phyloP scores from a whole-genome alignment of 306 rosid species.

The Inga oerstediana region DNA sequence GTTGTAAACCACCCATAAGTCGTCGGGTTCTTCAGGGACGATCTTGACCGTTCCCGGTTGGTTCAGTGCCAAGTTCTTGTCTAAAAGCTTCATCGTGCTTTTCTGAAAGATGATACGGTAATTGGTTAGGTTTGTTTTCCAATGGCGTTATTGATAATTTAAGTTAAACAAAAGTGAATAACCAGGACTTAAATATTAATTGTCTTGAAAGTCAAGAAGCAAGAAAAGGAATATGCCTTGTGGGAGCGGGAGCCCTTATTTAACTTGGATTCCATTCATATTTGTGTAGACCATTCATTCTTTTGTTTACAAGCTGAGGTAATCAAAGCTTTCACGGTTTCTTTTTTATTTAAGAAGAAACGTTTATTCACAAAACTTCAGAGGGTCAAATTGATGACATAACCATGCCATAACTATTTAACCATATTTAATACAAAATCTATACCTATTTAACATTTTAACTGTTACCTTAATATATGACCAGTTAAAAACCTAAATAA shows the following conservation, averaged over 20 bases:
- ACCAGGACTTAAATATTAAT: background rate
- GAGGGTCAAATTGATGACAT: background rate
- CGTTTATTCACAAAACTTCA: background rate
- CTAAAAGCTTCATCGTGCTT: conserved; percentile 35
- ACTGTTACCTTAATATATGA: too few species aligned
- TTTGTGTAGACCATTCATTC: conserved; percentile 12
- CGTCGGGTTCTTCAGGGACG: conserved; percentile 42
- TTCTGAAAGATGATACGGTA: background rate
- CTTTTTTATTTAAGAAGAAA: background rate
- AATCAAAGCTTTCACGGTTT: background rate
- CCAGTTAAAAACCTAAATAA: too few species aligned
- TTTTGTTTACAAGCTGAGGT: conserved; percentile 26
- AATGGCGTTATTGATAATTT: background rate
- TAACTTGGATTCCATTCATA: conserved; percentile 5
- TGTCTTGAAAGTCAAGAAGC: background rate
- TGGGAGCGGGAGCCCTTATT: background rate
- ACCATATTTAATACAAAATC: too few species aligned
- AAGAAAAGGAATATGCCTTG: background rate
- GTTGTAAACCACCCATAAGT: conserved; percentile 45
- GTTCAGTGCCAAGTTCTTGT: conserved; percentile 31
- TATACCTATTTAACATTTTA: too few species aligned
- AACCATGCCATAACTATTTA: too few species aligned
- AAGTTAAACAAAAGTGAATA: background rate
- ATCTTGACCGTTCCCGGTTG: conserved; percentile 38
- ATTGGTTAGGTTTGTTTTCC: background rate